A percentile compares a stretch with the other conserved stretches of the same genome.
phyloP scores from a whole-genome alignment of 2,329 filamentous ascomycete species.

The Pseudogymnoascus pannorum region DNA sequence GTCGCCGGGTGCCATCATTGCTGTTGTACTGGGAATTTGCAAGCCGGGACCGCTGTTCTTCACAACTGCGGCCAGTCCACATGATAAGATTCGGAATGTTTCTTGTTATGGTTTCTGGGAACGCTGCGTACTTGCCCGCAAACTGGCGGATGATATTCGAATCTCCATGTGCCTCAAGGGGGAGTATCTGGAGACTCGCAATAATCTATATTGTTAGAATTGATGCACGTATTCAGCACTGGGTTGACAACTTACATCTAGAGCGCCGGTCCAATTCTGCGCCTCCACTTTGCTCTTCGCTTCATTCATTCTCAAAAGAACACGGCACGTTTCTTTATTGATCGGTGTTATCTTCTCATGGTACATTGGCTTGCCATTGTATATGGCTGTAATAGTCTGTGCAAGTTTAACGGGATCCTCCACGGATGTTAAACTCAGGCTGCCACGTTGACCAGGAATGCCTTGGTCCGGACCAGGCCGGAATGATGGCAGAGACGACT shows the following conservation, averaged over 20 bases:
- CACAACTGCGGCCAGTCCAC: slow-evolving; percentile 87
- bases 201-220: slow-evolving; percentile 52
- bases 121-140: slow-evolving; percentile 71
- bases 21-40: slow-evolving; percentile 66
- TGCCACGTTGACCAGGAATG: slow-evolving; percentile 27
- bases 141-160: slow-evolving; percentile 70
- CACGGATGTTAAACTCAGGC: slow-evolving; percentile 56
- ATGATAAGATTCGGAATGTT: slow-evolving; percentile 87
- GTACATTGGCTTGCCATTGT: slow-evolving; percentile 53
- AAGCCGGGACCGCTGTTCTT: slow-evolving; percentile 66
- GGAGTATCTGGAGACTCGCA: slow-evolving; percentile 67
- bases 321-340: slow-evolving; percentile 51
- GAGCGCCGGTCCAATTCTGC: slow-evolving; percentile 50
- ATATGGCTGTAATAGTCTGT: slow-evolving; percentile 54
- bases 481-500: slow-evolving; percentile 58
- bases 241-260: slow-evolving; percentile 53
- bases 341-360: slow-evolving; percentile 49
- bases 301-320: slow-evolving; percentile 53
- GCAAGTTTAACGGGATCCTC: slow-evolving; percentile 60
- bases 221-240: slow-evolving; percentile 19
- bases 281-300: slow-evolving; percentile 53
- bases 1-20: slow-evolving; percentile 55
- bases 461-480: slow-evolving; percentile 27
- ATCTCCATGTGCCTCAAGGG: slow-evolving; percentile 66
- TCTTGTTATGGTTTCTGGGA: slow-evolving; percentile 74